Evolutionary conservation across 2,329 filamentous ascomycete species (phyloP).

Genomic region (Pseudonectria buxi): DNA sequence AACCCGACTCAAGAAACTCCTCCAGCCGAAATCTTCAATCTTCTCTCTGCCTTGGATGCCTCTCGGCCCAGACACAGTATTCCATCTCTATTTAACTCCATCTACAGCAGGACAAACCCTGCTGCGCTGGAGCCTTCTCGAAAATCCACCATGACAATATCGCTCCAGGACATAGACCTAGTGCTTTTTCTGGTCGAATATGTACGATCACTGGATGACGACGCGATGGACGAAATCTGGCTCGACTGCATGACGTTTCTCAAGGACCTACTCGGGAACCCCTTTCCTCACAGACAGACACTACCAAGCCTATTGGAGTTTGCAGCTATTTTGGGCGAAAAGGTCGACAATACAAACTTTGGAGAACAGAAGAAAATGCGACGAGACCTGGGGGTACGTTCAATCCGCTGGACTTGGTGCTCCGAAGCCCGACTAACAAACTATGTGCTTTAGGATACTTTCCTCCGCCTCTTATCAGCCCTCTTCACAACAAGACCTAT

Average conservation of each 20-base stretch:
- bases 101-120: constrained; percentile 91
- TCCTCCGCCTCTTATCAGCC: constrained; percentile 81
- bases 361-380: constrained; percentile 91
- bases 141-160: constrained; percentile 83
- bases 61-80: constrained; percentile 87
- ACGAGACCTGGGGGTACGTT: constrained; percentile 73
- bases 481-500: constrained; percentile 86
- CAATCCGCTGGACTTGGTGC: neutral
- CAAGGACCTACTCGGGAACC: constrained; percentile 83
- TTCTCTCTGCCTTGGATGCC: constrained; percentile 85
- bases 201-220: constrained; percentile 82
- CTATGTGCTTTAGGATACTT: constrained; percentile 61
- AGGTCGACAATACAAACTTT: constrained; percentile 96
- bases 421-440: too few species aligned
- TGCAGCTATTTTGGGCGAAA: constrained; percentile 81
- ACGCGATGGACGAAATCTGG: constrained; percentile 98
- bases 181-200: constrained; percentile 89
- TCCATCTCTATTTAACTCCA: constrained; percentile 89
- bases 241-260: constrained; percentile 86
- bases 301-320: constrained; percentile 82
- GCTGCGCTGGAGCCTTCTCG: constrained; percentile 67
- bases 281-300: constrained; percentile 88
- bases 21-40: constrained; percentile 65
- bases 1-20: constrained; percentile 38
- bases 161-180: constrained; percentile 74